Percentiles rank a stretch among this genome's conserved stretches.
These are phyloP conservation scores for Begonia peltatifolia DNA, from an alignment of 306 rosid genomes.

Conservation along the genomic window DNA sequence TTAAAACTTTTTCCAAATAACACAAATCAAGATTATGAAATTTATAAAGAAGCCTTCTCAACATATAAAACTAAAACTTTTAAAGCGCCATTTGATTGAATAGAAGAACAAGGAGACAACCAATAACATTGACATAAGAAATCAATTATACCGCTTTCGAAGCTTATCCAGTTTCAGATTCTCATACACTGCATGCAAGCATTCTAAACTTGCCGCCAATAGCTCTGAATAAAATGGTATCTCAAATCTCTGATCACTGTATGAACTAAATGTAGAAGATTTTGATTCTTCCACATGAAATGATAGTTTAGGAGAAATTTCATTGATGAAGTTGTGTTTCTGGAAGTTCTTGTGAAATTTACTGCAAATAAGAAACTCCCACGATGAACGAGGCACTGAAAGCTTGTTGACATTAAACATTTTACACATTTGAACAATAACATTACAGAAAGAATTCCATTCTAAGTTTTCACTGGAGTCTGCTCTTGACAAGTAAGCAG, in stretches of 20 bases:
- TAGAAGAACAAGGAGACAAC: conserved; percentile 9
- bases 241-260: conserved; percentile 21
- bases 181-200: conserved; percentile 93
- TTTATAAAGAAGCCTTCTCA: neutral
- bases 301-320: conserved; percentile 26
- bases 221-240: conserved; percentile 41
- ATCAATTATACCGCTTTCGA: conserved; percentile 48
- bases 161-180: conserved; percentile 78
- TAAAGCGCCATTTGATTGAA: conserved; percentile 6
- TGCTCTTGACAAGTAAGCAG: conserved; percentile 34
- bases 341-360: conserved; percentile 57
- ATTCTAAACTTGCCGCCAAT: conserved; percentile 52
- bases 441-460: conserved; percentile 63
- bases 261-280: conserved; percentile 14
- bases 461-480: conserved; percentile 46
- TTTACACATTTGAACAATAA: conserved; percentile 52
- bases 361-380: conserved; percentile 80
- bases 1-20: neutral
- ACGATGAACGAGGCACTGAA: conserved; percentile 35
- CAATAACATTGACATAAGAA: conserved; percentile 2
- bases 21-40: neutral
- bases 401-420: conserved; percentile 22
- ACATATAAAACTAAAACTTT: neutral
- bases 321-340: conserved; percentile 34
- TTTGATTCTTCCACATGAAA: conserved; percentile 22